Percentiles rank a stretch among this genome's conserved stretches.
Conservation (phyloP, 225 moss, liverwort and hornwort species). For the Lunularia cruciata region DNA sequence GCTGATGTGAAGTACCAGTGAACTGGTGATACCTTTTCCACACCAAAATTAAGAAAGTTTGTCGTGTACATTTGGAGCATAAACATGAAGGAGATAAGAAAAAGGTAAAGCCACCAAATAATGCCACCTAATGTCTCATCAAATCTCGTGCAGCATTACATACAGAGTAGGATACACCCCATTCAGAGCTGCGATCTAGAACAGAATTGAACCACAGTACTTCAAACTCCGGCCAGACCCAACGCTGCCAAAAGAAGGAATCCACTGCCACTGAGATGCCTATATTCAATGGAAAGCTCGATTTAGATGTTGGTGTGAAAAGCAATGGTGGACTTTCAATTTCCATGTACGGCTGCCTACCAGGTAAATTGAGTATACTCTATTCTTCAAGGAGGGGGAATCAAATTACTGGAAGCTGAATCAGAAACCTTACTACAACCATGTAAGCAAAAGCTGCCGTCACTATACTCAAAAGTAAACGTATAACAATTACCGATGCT, state of each 20-base stretch:
- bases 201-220: conserved; percentile 56
- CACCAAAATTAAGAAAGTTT: conserved; percentile 1
- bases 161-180: conserved; percentile 76
- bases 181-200: conserved; percentile 90
- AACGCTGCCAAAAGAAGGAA: conserved; percentile 83
- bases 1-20: conserved; percentile 98
- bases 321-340: too few species aligned
- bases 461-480: too few species aligned
- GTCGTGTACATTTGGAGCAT: not conserved
- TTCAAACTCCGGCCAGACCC: conserved; percentile 58
- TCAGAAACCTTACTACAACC: too few species aligned
- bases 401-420: too few species aligned
- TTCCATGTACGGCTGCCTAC: too few species aligned
- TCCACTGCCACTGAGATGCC: conserved; percentile 73
- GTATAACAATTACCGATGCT: conserved; percentile 62
- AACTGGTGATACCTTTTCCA: conserved; percentile 61
- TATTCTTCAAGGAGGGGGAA: too few species aligned
- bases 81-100: conserved; percentile 18
- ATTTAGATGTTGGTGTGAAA: too few species aligned
- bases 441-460: too few species aligned
- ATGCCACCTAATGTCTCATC: not conserved
- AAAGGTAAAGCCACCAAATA: not conserved
- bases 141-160: not conserved
- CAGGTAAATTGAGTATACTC: too few species aligned
- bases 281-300: too few species aligned